Base-by-base conservation (phyloP, 2,329 filamentous ascomycete genomes). In the Scleromitrula shiraiana region DNA sequence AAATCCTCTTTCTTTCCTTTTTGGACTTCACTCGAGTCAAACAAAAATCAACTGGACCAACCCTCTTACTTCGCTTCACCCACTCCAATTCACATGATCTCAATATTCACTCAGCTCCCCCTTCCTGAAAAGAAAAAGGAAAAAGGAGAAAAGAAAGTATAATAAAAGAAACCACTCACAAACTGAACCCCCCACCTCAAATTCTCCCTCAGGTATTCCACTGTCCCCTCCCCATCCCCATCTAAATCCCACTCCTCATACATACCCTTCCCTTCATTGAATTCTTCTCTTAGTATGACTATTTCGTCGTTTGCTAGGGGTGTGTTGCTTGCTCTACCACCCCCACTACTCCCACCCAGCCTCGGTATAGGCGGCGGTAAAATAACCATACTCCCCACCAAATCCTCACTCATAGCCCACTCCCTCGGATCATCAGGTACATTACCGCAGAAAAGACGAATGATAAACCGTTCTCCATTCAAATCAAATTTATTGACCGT, bases 401-500 rank as follows among this genome's bases (percentile, higher is more conserved):
- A 36, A 32, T 26, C 53, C 14, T 35, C 22, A 39, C 41, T 39
- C 4, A 19, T 46, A 2, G 43, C 41, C 60, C 60, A 62, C 7
- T 55, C 49, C 15, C 54, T 22, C 0, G 56, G 38, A 37, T 58
- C 44, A n/a, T 42, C 23, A 3, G 58, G 60, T 20, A 60, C 45
- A 4, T 36, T 36, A 8, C 56, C 56, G 12, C 61, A 26, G 33
- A 61, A 63, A 14, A 61, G 27, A 7, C 51, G 42, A 14, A 63
- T 37, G 23, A 49, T 53, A 32, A 60, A 63, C 8, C 49, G 37
- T 12, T 50, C 37, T 10, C 59, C 60, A 8, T 47, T 19, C 10
- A 60, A 51, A 29, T 58, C 61, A 32, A 58, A 56, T 38, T 61
- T 63, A 2, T 52, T 48, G 20, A 61, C 59, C n/a, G 48, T 50